Percentiles rank a stretch among this genome's conserved stretches.
Evolutionary conservation across 345 rosid species (phyloP).

Genomic region (Adansonia digitata): DNA sequence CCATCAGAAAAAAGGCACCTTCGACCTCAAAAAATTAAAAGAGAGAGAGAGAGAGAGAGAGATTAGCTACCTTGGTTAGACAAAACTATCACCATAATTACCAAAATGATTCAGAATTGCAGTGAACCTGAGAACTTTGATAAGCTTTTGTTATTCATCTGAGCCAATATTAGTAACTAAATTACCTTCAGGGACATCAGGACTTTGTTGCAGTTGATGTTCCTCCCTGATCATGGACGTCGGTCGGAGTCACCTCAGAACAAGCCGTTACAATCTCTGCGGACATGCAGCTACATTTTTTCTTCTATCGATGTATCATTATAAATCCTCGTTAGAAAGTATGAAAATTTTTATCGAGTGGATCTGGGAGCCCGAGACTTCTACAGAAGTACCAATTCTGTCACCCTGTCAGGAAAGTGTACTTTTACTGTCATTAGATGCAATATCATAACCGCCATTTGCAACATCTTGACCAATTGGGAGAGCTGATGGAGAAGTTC

Average conservation of each 20-base stretch:
- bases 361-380: neutral
- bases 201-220: neutral
- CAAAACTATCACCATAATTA: no score
- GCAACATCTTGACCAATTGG: neutral
- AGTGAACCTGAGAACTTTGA: neutral
- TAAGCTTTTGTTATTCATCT: neutral
- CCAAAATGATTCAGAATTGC: conserved; percentile 14
- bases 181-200: neutral
- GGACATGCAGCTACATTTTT: no score
- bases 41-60: no score
- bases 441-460: neutral
- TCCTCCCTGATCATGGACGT: neutral
- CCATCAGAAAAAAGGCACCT: no score
- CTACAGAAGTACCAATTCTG: neutral
- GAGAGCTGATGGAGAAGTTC: neutral
- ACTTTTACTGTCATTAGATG: neutral
- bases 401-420: neutral
- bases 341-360: neutral
- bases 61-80: conserved; percentile 27
- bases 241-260: no score
- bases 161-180: neutral
- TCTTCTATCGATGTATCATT: no score
- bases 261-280: no score
- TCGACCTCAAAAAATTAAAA: no score
- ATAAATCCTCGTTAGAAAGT: neutral